phyloP scores from a whole-genome alignment of 805 yeast species.

The Naumovozyma dairenensis region DNA sequence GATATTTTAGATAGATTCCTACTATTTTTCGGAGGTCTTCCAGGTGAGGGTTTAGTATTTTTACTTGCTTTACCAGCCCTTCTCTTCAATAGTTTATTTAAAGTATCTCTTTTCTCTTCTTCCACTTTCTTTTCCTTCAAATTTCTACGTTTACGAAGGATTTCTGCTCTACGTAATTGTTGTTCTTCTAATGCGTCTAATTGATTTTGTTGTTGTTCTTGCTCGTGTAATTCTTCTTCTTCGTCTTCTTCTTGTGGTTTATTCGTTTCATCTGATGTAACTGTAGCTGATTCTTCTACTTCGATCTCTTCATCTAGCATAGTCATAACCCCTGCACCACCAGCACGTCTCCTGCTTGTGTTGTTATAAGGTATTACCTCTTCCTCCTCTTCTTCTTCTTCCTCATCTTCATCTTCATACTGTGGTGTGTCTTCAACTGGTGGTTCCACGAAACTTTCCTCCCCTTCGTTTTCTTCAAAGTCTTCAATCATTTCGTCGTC shows the following conservation, averaged over 20 bases:
- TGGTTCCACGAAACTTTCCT: no score
- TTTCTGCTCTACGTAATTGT: constrained; percentile 73
- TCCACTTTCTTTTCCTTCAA: constrained; percentile 72
- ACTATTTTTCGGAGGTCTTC: no score
- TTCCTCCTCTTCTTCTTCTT: constrained; percentile 1
- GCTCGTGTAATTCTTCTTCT: constrained; percentile 11
- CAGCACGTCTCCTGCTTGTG: no score
- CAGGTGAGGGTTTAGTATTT: no score
- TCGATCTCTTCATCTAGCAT: background rate
- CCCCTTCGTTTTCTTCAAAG: constrained; percentile 4
- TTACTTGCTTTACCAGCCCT: constrained; percentile 65
- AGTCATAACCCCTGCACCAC: no score
- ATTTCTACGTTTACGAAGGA: constrained; percentile 80
- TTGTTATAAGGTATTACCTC: no score
- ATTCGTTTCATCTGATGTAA: constrained; percentile 2
- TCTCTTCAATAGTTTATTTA: constrained; percentile 75
- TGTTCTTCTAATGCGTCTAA: constrained; percentile 62
- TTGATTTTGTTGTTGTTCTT: constrained; percentile 16
- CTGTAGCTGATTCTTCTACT: constrained; percentile 3
- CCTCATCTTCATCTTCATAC: constrained; percentile 11
- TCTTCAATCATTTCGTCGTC: constrained; percentile 4
- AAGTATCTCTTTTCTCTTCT: constrained; percentile 86
- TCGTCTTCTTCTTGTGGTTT: constrained; percentile 5
- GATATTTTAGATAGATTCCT: no score
- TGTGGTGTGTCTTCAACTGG: constrained; percentile 1